Percentiles rank a stretch among this genome's conserved stretches.
Conservation (phyloP, 768 basidiomycete genomes). For the Goffeauzyma gilvescens region DNA sequence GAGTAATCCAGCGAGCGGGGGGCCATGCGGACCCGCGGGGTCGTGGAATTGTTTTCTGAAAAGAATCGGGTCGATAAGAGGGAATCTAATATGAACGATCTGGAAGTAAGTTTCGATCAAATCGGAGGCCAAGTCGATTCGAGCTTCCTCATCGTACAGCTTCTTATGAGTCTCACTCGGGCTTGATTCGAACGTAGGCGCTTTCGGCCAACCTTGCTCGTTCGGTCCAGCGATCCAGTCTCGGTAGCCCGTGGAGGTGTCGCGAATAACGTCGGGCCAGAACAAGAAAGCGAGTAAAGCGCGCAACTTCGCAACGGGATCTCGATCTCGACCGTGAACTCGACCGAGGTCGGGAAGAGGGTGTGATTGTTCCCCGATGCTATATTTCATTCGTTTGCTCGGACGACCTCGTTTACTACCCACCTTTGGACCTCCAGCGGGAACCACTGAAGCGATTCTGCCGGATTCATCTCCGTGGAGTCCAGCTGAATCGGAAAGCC, state of each 20-base stretch:
- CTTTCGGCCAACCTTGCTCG: constrained; percentile 13
- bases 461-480: too few relatives aligned
- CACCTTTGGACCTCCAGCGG: too few relatives aligned
- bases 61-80: constrained; percentile 63
- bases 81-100: constrained; percentile 57
- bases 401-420: too few relatives aligned
- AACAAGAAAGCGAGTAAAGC: constrained; percentile 12
- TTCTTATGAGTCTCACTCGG: constrained; percentile 47
- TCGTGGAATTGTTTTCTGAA: constrained; percentile 50
- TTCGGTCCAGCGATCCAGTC: too few relatives aligned
- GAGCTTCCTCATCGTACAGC: constrained; percentile 52
- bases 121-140: constrained; percentile 73
- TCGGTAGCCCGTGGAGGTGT: constrained; percentile 7
- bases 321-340: constrained; percentile 41
- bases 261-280: constrained; percentile 6
- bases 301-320: constrained; percentile 32
- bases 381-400: too few relatives aligned
- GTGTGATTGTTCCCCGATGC: too few relatives aligned
- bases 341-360: too few relatives aligned
- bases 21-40: constrained; percentile 18
- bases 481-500: too few relatives aligned
- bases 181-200: constrained; percentile 15
- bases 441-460: too few relatives aligned
- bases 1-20: constrained; percentile 38
- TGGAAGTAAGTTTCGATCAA: constrained; percentile 90